Conservation (phyloP, 2,329 filamentous ascomycete species). For the Phialocephala sp. region DNA sequence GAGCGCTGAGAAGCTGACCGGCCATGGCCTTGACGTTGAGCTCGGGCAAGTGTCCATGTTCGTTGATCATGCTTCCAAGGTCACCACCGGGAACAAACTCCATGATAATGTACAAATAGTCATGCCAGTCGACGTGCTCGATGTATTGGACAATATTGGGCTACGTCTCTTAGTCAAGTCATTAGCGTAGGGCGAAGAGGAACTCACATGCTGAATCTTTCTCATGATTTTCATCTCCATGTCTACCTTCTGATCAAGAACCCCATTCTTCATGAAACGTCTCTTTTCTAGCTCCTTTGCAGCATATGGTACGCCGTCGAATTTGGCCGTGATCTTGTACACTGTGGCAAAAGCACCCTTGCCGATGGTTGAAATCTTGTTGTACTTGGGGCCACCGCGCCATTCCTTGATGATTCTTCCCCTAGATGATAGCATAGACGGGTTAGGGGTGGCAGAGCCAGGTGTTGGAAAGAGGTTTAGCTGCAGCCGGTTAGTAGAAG, state of each 20-base stretch:
- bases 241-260: constrained; percentile 88
- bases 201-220: constrained; percentile 76
- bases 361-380: constrained; percentile 80
- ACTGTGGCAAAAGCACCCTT: constrained; percentile 96
- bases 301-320: constrained; percentile 81
- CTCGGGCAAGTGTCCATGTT: constrained; percentile 69
- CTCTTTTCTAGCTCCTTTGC: constrained; percentile 96
- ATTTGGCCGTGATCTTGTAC: constrained; percentile 86
- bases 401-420: constrained; percentile 64
- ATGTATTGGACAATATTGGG: constrained; percentile 91
- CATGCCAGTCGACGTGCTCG: constrained; percentile 82
- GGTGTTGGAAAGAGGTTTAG: constrained; percentile 41
- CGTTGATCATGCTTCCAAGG: constrained; percentile 73
- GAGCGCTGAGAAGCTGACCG: constrained; percentile 76
- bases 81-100: constrained; percentile 87
- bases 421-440: constrained; percentile 26
- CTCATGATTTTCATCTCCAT: constrained; percentile 98
- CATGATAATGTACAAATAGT: constrained; percentile 95
- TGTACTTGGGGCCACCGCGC: constrained; percentile 85
- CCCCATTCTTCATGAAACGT: constrained; percentile 89
- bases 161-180: constrained; percentile 48
- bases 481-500: constrained; percentile 30
- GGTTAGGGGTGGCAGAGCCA: constrained; percentile 31
- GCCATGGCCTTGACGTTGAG: constrained; percentile 73
- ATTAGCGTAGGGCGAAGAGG: not conserved